Percentiles rank a stretch among this genome's conserved stretches.
phyloP scores from a whole-genome alignment of 805 yeast genomes.

The Isabelozyma pseudorhagii region DNA sequence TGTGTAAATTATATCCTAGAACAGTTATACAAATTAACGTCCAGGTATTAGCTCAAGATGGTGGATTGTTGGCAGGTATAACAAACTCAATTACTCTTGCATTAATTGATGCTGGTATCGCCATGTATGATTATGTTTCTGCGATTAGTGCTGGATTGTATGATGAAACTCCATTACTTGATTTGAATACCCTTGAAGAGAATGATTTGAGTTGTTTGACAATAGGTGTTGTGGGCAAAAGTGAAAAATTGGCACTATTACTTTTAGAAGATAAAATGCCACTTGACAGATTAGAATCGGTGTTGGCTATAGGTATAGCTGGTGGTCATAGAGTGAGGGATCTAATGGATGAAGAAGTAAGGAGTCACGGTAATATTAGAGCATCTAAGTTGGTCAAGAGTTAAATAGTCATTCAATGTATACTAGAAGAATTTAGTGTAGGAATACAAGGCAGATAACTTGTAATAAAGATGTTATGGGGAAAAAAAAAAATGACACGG shows the following conservation, averaged over 20 bases:
- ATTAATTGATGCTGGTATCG: conserved; percentile 89
- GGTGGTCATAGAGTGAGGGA: conserved; percentile 83
- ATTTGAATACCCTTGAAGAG: conserved; percentile 80
- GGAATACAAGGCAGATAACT: background rate
- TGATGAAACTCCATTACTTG: conserved; percentile 75
- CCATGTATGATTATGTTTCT: conserved; percentile 87
- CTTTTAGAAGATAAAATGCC: conserved; percentile 83
- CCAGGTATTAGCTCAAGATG: conserved; percentile 85
- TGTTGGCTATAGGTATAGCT: conserved; percentile 77
- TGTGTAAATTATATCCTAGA: conserved; percentile 74
- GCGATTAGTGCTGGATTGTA: conserved; percentile 77
- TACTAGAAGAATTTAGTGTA: conserved; percentile 24
- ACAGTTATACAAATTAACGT: conserved; percentile 74
- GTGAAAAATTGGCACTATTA: conserved; percentile 73
- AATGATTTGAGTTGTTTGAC: conserved; percentile 78
- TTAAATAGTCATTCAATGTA: conserved; percentile 13
- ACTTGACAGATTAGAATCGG: conserved; percentile 70
- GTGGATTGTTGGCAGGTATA: conserved; percentile 77
- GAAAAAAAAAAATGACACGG: conserved; percentile 50
- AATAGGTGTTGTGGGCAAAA: conserved; percentile 78
- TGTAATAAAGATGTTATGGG: background rate
- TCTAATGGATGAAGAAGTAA: conserved; percentile 80
- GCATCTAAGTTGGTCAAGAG: conserved; percentile 6
- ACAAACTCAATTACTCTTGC: conserved; percentile 87
- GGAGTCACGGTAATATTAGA: conserved; percentile 63